phyloP scores from a whole-genome alignment of 2,329 filamentous ascomycete genomes.

The Herpotrichia juniperi region DNA sequence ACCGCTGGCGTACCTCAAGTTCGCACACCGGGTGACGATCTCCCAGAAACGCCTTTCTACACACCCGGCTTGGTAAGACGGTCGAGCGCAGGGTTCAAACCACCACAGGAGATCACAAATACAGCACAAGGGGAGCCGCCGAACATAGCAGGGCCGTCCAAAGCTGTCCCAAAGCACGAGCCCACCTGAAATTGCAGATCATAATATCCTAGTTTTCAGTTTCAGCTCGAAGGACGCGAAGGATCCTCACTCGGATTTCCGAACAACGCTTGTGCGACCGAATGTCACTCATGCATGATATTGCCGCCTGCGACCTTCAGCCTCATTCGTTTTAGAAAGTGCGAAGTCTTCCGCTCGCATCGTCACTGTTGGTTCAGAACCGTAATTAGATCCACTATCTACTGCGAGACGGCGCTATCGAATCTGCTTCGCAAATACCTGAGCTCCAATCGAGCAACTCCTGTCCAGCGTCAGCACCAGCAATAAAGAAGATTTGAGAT shows the following conservation, averaged over 20 bases:
- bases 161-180: background rate
- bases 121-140: background rate
- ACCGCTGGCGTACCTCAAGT: slow-evolving; percentile 22
- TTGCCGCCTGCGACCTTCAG: too few species aligned
- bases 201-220: too few species aligned
- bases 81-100: background rate
- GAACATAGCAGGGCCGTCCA: background rate
- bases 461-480: background rate
- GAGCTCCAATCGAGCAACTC: background rate
- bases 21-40: slow-evolving; percentile 25
- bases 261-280: too few species aligned
- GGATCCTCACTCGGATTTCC: too few species aligned
- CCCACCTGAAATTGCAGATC: background rate
- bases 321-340: too few species aligned
- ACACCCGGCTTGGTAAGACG: background rate
- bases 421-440: background rate
- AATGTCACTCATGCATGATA: too few species aligned
- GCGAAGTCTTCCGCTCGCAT: too few species aligned
- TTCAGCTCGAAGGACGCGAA: too few species aligned
- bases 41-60: slow-evolving; percentile 17
- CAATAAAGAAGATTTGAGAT: background rate
- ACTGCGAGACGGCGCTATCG: background rate
- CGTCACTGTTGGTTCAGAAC: too few species aligned
- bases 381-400: too few species aligned
- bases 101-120: background rate